These are phyloP conservation scores for Alternaria arbusti DNA, from an alignment of 2,329 filamentous ascomycete genomes.

Conservation along the genomic window DNA sequence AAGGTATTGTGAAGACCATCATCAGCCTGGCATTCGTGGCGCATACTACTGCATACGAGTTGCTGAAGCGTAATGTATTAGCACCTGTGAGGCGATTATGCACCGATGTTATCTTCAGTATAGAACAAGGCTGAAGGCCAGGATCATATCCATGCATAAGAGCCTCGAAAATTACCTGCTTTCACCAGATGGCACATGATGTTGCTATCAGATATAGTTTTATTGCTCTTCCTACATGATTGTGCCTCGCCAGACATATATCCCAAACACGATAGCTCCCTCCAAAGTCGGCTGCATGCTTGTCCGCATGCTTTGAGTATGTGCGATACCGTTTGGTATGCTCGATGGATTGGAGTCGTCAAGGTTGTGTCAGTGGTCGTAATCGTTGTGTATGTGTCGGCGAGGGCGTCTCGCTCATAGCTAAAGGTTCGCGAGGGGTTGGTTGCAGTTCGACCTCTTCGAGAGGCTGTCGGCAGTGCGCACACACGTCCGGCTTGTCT, in stretches of 20 bases:
- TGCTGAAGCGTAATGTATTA: too few relatives aligned
- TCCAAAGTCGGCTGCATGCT: not conserved
- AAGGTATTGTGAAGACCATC: too few relatives aligned
- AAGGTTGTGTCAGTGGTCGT: not conserved
- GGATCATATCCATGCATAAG: not conserved
- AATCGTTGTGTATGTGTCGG: not conserved
- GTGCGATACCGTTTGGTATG: not conserved
- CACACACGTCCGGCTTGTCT: not conserved
- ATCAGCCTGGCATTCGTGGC: too few relatives aligned
- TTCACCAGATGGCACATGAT: not conserved
- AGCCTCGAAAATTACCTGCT: not conserved
- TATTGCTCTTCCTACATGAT: not conserved
- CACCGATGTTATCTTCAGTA: not conserved
- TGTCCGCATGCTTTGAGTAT: not conserved
- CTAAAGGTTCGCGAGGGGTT: not conserved
- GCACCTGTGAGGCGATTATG: too few relatives aligned
- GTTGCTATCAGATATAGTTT: not conserved
- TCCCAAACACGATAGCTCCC: too few relatives aligned
- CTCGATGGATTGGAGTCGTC: not conserved
- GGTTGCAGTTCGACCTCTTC: not conserved
- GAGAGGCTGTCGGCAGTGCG: not conserved
- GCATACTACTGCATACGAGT: too few relatives aligned
- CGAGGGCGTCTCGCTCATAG: not conserved
- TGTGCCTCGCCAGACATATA: too few relatives aligned
- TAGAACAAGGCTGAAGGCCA: not conserved